Conservation (phyloP, 768 basidiomycete species). For the Suillus sp. region DNA sequence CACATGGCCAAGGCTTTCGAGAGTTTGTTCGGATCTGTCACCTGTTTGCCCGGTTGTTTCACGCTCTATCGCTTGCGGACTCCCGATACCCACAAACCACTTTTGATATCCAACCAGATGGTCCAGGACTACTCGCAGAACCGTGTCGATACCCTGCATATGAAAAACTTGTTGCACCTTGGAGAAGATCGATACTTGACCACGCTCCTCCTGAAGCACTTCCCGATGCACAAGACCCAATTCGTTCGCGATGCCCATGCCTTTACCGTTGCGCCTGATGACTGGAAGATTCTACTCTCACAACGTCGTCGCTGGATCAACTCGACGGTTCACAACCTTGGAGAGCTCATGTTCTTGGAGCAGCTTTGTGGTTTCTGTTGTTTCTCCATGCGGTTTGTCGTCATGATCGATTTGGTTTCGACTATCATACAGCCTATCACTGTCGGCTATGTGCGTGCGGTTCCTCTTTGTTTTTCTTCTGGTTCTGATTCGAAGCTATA, state of each 20-base stretch:
- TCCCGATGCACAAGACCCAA: constrained; percentile 91
- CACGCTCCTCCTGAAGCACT: constrained; percentile 93
- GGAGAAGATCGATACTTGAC: constrained; percentile 99
- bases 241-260: constrained; percentile 95
- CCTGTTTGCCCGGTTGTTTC: constrained; percentile 99
- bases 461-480: neutral
- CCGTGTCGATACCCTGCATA: constrained; percentile 94
- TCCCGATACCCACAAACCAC: constrained; percentile 92
- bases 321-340: constrained; percentile 96
- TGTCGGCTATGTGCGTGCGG: constrained; percentile 77
- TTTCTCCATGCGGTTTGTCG: constrained; percentile 98
- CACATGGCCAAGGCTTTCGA: constrained; percentile 99
- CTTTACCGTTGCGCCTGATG: constrained; percentile 92
- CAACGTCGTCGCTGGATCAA: constrained; percentile 99
- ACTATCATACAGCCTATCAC: constrained; percentile 85
- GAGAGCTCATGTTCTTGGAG: constrained; percentile 89
- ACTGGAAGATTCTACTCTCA: constrained; percentile 91
- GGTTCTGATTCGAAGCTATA: constrained; percentile 32
- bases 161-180: constrained; percentile 97
- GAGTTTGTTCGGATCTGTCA: constrained; percentile 94
- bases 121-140: constrained; percentile 94
- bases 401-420: constrained; percentile 94
- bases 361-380: constrained; percentile 96
- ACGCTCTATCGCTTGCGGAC: constrained; percentile 95
- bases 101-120: constrained; percentile 89